A percentile compares a stretch with the other conserved stretches of the same genome.
These are phyloP conservation scores for Backusella sp. DNA, from an alignment of 192 early-diverging fungal genomes.

Conservation along the genomic window DNA sequence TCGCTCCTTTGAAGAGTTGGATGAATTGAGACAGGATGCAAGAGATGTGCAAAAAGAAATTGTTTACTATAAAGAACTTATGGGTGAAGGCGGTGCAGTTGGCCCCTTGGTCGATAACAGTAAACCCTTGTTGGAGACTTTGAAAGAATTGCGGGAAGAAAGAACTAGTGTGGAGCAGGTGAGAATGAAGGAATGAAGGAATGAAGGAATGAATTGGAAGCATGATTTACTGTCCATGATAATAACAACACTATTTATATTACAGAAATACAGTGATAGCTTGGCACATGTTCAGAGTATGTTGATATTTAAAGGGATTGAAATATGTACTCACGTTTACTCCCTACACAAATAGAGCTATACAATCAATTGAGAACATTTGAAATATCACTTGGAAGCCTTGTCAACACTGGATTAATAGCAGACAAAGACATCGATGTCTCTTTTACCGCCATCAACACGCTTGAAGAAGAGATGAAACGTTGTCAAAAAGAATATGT, in stretches of 20 bases:
- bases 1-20: neutral
- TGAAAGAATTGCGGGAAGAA: neutral
- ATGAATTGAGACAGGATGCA: neutral
- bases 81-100: neutral
- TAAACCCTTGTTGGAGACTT: neutral
- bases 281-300: neutral
- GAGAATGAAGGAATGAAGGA: neutral
- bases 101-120: neutral
- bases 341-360: constrained; percentile 11
- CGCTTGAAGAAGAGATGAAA: constrained; percentile 29
- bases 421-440: constrained; percentile 19
- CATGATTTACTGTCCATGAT: too few relatives aligned
- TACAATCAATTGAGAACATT: constrained; percentile 18
- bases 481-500: constrained; percentile 34
- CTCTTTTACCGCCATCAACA: constrained; percentile 16
- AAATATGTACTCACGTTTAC: neutral
- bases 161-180: neutral
- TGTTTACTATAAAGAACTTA: neutral
- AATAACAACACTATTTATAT: neutral
- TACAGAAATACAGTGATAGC: constrained; percentile 1
- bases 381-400: constrained; percentile 7
- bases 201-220: too few relatives aligned
- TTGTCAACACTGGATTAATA: constrained; percentile 17
- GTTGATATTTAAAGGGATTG: neutral
- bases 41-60: neutral